Evolutionary conservation across 805 yeast genomes (phyloP), one percentile per base, ranked within the genome.

Genomic region (Cyberlindnera mrakii): DNA sequence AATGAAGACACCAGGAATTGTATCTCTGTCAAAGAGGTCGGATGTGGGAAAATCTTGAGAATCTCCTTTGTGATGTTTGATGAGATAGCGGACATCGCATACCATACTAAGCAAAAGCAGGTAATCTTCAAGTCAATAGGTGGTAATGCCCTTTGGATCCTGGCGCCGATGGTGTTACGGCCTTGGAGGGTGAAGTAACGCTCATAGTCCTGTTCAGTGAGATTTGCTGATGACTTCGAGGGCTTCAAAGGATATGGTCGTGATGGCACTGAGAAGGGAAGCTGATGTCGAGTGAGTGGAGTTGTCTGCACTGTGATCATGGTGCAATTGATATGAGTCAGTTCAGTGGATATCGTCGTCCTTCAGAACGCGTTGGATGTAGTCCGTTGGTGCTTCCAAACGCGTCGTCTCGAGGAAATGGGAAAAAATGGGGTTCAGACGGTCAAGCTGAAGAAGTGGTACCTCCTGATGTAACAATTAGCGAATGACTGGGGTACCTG

Each of bases 1-100:
- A 67, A 32, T 4, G 81, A 82, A 52, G 89, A 89, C 53, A 87
- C 68, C 27, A 83, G 55, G 57, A 91, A 91, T 66, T 93, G 98
- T 42, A 83, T 66, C 70, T 90, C 89, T 1, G 97, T 88, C 44
- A 93, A 73, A 1, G 96, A 82, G n/a, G 89, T 79, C 1, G 99
- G 96, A 60, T 80, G 85, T 36, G 75, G 74, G 63, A 82, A 89
- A 38, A 69, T 67, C 49, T 70, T 75, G 46, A 91, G 67, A 38
- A 91, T 87, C 37, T 80, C 68, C 61, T 91, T 91, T 30, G 95
- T 80, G 30, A 91, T 71, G 57, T 87, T 88, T 51, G 82, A 83
- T 3, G 96, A 84, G 8, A 90, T 63, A 9, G 95, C 90, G 29
- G 95, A 82, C 9, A 82, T 68, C 27, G 78, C 57, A 65, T 91